Evolutionary conservation across 768 basidiomycete species (phyloP), one percentile per base, ranked within the genome.

Genomic region (Coprinopsis strossmayeri): DNA sequence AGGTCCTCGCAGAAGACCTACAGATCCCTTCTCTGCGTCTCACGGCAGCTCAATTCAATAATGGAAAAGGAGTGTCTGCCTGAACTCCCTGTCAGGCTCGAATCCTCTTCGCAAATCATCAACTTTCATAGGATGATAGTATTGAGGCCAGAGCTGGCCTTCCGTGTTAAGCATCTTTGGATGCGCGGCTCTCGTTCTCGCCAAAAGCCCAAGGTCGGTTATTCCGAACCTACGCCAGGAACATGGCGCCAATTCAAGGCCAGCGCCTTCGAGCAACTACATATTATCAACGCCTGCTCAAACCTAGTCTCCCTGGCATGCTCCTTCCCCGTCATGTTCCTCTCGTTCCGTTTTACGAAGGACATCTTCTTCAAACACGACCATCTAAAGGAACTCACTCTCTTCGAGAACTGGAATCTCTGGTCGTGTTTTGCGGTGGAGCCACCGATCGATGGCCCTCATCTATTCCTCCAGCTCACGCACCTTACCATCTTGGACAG

Each of bases 301-400:
- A 50, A 45, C 25, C 49, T 50, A 30, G 49, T 50, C 17, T 50
- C 49, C 21, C 30, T 50, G 23, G 49, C 42, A 12, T 50, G 49
- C 21, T 50, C 49, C 4, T 50, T 50, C 42, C 49, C 49, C 12
- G 49, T 50, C 32, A 50, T 50, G 49, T 50, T 50, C 42, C 34
- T 50, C 27, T 50, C 42, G 20, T 50, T 50, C 30, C 49, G 49
- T 18, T 50, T 50, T 39, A 50, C 43, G 2, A 18, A 39, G 24
- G 49, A 50, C 32, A 28, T 50, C 13, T 50, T 50, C 49, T 50
- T 50, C 49, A 44, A 50, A 37, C 49, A 50, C 28, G 42, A 50
- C 37, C 13, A 50, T 3, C 34, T 50, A 18, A 50, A 34, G 34
- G 49, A 50, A 34, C 25, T 50, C 17, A 50, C 49, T 3, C 43